Evolutionary conservation across 768 basidiomycete species (phyloP).

Genomic region (Pilatotrama ljubarskyi): DNA sequence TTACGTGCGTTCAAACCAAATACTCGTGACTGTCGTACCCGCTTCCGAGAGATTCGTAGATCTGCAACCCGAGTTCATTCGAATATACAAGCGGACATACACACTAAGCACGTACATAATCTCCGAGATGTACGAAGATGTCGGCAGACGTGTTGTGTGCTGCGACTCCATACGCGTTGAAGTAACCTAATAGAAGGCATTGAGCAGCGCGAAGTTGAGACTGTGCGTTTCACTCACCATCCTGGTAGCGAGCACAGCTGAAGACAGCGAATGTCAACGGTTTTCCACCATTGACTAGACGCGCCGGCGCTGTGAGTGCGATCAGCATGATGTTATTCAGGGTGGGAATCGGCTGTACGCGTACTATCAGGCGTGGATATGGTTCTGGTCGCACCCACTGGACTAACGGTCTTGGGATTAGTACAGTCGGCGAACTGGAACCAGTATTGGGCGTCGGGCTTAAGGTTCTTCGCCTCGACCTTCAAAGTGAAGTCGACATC

Average conservation of each 20-base stretch:
- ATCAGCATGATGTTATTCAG: too few species aligned
- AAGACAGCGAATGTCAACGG: slow-evolving; percentile 57
- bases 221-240: slow-evolving; percentile 33
- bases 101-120: slow-evolving; percentile 44
- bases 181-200: slow-evolving; percentile 42
- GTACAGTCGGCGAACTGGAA: slow-evolving; percentile 58
- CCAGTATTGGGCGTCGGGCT: slow-evolving; percentile 55
- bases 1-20: not conserved
- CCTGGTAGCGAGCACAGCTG: slow-evolving; percentile 57
- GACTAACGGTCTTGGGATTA: slow-evolving; percentile 42
- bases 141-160: slow-evolving; percentile 53
- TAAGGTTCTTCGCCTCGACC: slow-evolving; percentile 52
- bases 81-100: not conserved
- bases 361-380: slow-evolving; percentile 47
- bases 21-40: slow-evolving; percentile 19
- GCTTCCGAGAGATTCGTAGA: slow-evolving; percentile 48
- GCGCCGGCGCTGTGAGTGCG: slow-evolving; percentile 41
- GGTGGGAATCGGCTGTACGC: slow-evolving; percentile 12
- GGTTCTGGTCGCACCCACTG: slow-evolving; percentile 54
- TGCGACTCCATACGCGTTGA: slow-evolving; percentile 61
- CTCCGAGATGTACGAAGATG: slow-evolving; percentile 58
- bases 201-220: not conserved
- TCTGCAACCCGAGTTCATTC: slow-evolving; percentile 31
- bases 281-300: slow-evolving; percentile 51
- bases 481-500: slow-evolving; percentile 65